phyloP scores from a whole-genome alignment of 1,139 yeast genomes.

The Citeromyces hawaiiensis region DNA sequence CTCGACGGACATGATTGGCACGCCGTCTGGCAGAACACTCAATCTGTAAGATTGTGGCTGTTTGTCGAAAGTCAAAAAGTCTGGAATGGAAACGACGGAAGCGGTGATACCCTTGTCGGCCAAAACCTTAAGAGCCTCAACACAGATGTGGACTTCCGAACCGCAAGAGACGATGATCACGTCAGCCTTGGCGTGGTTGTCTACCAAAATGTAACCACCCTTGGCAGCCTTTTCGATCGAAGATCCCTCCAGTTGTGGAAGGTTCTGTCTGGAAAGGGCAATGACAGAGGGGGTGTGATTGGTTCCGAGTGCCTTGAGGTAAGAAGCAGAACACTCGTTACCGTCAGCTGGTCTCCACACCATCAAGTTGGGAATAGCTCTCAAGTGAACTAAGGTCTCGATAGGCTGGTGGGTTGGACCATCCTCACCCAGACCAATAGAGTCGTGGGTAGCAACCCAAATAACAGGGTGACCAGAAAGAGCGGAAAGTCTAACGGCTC shows the following conservation, averaged over 20 bases:
- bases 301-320: slow-evolving; percentile 63
- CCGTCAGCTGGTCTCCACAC: slow-evolving; percentile 99
- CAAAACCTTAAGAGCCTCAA: slow-evolving; percentile 69
- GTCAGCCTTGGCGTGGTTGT: slow-evolving; percentile 51
- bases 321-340: slow-evolving; percentile 96
- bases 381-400: slow-evolving; percentile 95
- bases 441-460: slow-evolving; percentile 98
- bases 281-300: slow-evolving; percentile 74
- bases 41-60: slow-evolving; percentile 73
- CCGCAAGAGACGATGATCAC: slow-evolving; percentile 84
- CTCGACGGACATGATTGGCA: slow-evolving; percentile 90
- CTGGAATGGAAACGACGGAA: slow-evolving; percentile 85
- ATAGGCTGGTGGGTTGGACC: slow-evolving; percentile 99
- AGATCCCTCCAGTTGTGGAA: slow-evolving; percentile 94
- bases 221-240: slow-evolving; percentile 81
- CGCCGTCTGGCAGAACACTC: slow-evolving; percentile 86
- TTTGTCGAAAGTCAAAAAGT: slow-evolving; percentile 77
- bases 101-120: slow-evolving; percentile 59
- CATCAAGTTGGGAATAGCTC: slow-evolving; percentile 89
- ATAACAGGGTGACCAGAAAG: slow-evolving; percentile 87
- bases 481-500: slow-evolving; percentile 93
- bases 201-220: slow-evolving; percentile 84
- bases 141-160: slow-evolving; percentile 81
- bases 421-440: slow-evolving; percentile 98
- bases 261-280: slow-evolving; percentile 94